Base-by-base conservation (phyloP, 1,284 basidiomycete species). In the Anthracocystis walkeri region DNA sequence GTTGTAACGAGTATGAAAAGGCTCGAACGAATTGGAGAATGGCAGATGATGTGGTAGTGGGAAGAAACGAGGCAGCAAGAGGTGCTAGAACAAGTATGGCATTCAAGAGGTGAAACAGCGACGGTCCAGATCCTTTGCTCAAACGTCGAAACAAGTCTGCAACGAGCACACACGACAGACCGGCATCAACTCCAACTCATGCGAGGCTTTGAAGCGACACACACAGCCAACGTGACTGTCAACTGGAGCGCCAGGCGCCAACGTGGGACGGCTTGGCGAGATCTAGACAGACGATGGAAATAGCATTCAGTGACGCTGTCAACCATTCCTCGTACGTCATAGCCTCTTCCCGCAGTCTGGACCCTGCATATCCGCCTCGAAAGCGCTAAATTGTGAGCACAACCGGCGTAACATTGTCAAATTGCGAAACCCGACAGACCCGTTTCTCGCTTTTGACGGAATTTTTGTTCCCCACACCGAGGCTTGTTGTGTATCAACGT, bases 401-500 rank as follows among this genome's bases (percentile, higher is more conserved):
- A 7, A 4, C 4, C 3, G 11, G 7, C 48, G 8, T 49, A 33
- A 49, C 48, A 49, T 21, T 10, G 18, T 16, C 3, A 8, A 31
- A 18, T 10, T 18, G 25, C 27, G 46, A 49, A 49, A 49, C 4
- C 48, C 48, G 48, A 31, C 16, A 20, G 18, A 18, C 18, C 48
- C 48, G 48, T 20, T 8, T 27, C 7, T n/a, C 48, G 48, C 48
- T 49, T 49, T 49, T 49, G 48, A 31, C 48, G 48, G 48, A 49
- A 3, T 2, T 49, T 49, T 33, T 10, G 23, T n/a, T n/a, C 46
- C 46, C 46, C 46, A 48, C 46, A 48, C 46, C 4, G 46, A 48
- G n/a, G 16, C 44, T 16, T 16, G 35, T 38, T 16, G 35, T 16
- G 23, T 7, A 48, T 48, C 48, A 27, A n/a, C 48, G 48, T 49